A percentile compares a stretch with the other conserved stretches of the same genome.
Evolutionary conservation across 805 yeast species (phyloP).

Genomic region (Candida tallmaniae): DNA sequence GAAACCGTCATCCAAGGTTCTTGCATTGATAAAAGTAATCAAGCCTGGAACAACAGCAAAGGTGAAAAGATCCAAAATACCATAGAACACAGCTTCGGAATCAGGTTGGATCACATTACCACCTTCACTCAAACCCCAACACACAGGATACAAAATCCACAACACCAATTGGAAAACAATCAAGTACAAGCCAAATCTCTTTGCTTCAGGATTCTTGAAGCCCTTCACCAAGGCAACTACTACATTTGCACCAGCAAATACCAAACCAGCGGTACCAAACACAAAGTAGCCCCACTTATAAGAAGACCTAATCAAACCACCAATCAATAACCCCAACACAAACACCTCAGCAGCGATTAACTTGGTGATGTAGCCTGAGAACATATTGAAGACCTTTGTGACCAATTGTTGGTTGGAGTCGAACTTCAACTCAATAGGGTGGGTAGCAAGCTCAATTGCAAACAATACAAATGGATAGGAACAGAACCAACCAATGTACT

Average conservation of each 20-base stretch:
- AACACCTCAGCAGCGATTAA: conserved; percentile 42
- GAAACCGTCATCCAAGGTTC: conserved; percentile 23
- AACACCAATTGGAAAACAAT: conserved; percentile 33
- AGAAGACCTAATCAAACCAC: conserved; percentile 47
- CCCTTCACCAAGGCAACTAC: conserved; percentile 7
- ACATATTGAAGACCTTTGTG: conserved; percentile 23
- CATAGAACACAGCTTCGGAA: conserved; percentile 56
- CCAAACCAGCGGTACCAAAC: conserved; percentile 43
- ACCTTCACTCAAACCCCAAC: conserved; percentile 57
- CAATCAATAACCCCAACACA: conserved; percentile 54
- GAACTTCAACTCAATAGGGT: conserved; percentile 26
- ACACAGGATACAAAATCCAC: conserved; percentile 46
- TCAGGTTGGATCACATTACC: conserved; percentile 58
- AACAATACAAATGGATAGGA: conserved; percentile 43
- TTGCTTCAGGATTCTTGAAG: conserved; percentile 4
- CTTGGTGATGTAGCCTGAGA: conserved; percentile 39
- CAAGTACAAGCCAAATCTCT: conserved; percentile 11
- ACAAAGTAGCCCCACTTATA: conserved; percentile 71
- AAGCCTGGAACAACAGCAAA: conserved; percentile 40
- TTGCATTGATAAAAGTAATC: conserved; percentile 24
- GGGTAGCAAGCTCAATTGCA: conserved; percentile 26
- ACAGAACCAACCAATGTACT: conserved; percentile 55
- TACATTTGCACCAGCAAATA: conserved; percentile 36
- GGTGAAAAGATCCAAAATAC: conserved; percentile 49
- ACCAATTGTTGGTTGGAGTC: conserved; percentile 25